These are phyloP conservation scores for Jimgerdemannia flammicorona DNA, from an alignment of 192 early-diverging fungal species.

Conservation along the genomic window DNA sequence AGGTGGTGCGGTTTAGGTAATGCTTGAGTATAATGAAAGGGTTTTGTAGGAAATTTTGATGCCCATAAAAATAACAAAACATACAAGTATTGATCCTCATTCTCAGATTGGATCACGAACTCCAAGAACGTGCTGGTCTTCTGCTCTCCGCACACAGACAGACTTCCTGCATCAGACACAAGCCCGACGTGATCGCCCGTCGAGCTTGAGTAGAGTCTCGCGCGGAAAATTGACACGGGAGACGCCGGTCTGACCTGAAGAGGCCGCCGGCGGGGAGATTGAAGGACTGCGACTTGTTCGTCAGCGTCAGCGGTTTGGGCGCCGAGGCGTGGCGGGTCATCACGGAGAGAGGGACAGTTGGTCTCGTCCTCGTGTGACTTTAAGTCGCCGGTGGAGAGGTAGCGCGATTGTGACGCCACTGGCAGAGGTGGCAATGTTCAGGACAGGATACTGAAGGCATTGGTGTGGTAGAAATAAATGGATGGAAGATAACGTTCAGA, in stretches of 20 bases:
- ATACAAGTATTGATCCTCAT: slow-evolving; percentile 78
- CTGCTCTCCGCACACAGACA: slow-evolving; percentile 74
- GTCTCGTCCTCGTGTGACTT: slow-evolving; percentile 73
- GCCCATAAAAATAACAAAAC: no score
- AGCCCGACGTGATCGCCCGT: slow-evolving; percentile 77
- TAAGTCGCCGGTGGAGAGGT: slow-evolving; percentile 78
- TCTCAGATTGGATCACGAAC: slow-evolving; percentile 64
- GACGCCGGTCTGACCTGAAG: slow-evolving; percentile 76
- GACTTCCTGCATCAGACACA: slow-evolving; percentile 77
- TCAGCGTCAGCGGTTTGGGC: slow-evolving; percentile 25
- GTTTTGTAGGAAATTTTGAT: no score
- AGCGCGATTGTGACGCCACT: slow-evolving; percentile 75
- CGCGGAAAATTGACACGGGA: slow-evolving; percentile 81
- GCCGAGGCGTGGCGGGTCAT: slow-evolving; percentile 18
- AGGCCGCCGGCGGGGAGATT: slow-evolving; percentile 49
- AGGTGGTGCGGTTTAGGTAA: no score
- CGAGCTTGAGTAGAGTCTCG: slow-evolving; percentile 46
- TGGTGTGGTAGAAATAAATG: no score
- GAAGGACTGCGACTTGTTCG: slow-evolving; percentile 37
- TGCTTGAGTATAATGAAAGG: no score
- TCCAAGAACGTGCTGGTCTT: slow-evolving; percentile 73
- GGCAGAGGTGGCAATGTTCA: slow-evolving; percentile 60
- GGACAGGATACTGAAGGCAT: slow-evolving; percentile 76
- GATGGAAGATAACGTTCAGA: no score
- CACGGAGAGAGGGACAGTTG: slow-evolving; percentile 79